These are phyloP conservation scores for Talaromyces sp. DNA, from an alignment of 2,329 filamentous ascomycete genomes.

Conservation along the genomic window DNA sequence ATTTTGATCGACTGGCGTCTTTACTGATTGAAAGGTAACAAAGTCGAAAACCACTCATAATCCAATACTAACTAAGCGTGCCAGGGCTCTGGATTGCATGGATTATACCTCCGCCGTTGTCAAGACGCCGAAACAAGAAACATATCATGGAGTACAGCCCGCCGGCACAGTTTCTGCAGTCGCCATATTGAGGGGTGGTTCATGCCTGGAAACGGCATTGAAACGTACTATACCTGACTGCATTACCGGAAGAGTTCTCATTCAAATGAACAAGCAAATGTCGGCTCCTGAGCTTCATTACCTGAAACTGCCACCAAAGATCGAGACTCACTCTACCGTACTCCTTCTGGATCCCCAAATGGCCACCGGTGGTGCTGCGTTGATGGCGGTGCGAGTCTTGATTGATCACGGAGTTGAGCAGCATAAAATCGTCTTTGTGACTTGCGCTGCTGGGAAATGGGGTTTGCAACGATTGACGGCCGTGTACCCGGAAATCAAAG, in stretches of 20 bases:
- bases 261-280: conserved; percentile 80
- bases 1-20: conserved; percentile 86
- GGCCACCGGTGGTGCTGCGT: conserved; percentile 76
- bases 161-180: conserved; percentile 79
- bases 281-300: conserved; percentile 94
- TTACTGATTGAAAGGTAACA: conserved; percentile 69
- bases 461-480: conserved; percentile 81
- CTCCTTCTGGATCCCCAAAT: conserved; percentile 90
- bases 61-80: background rate
- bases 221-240: conserved; percentile 91
- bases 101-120: conserved; percentile 64
- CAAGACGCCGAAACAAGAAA: conserved; percentile 65
- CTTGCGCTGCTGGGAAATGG: conserved; percentile 80
- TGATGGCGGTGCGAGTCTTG: conserved; percentile 96
- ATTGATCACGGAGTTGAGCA: conserved; percentile 88
- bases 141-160: conserved; percentile 68
- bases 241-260: conserved; percentile 80
- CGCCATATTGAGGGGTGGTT: conserved; percentile 82
- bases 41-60: background rate
- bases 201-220: conserved; percentile 81
- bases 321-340: conserved; percentile 73
- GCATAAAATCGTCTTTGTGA: conserved; percentile 84
- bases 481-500: conserved; percentile 82
- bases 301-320: conserved; percentile 71
- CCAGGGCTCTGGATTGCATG: conserved; percentile 71